Base-by-base conservation (phyloP, 805 yeast species). In the Metschnikowia reukaufii region DNA sequence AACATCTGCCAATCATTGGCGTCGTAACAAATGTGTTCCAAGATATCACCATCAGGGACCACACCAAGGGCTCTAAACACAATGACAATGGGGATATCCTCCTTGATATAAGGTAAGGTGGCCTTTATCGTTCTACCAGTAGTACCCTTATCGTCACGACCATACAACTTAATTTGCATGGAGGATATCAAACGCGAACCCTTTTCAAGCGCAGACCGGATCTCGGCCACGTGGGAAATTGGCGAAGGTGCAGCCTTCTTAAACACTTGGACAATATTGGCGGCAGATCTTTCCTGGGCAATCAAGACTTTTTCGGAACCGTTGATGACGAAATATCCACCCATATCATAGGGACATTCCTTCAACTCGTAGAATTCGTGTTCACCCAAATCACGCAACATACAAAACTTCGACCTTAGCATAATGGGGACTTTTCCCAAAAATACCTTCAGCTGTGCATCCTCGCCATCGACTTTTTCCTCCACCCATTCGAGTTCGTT, bases 331-430 rank as follows among this genome's bases (percentile, higher is more conserved):
- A 94, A 94, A 70, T 94, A 94, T 52, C 99, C 99, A 68, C 99
- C 99, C 95, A 94, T 96, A 77, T 94, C 99, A 70, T 88, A 94
- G 27, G 99, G 99, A 73, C 99, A 94, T 72, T 94, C 99, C 69
- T 94, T 91, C 64, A 94, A 80, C 60, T 90, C 96, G 70, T 91
- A 94, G 61, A 91, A 81, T 69, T 94, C 99, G 57, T 88, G 89
- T 59, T 94, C 98, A 7, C 88, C 83, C 57, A 94, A 78, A 51
- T 88, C 96, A 62, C 89, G 81, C 60, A 94, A 78, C 73, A 91
- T 83, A 81, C 99, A 94, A 64, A 89, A 94, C 74, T 89, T 92
- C 46, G 98, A 92, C 61, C 97, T 81, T 59, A 94, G 78, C 99
- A 94, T 94, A 67, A 94, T 90, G 42, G 99, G 99, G 51, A 94